Conservation (phyloP, 2,329 filamentous ascomycete species). For the Ophiostoma sp. region DNA sequence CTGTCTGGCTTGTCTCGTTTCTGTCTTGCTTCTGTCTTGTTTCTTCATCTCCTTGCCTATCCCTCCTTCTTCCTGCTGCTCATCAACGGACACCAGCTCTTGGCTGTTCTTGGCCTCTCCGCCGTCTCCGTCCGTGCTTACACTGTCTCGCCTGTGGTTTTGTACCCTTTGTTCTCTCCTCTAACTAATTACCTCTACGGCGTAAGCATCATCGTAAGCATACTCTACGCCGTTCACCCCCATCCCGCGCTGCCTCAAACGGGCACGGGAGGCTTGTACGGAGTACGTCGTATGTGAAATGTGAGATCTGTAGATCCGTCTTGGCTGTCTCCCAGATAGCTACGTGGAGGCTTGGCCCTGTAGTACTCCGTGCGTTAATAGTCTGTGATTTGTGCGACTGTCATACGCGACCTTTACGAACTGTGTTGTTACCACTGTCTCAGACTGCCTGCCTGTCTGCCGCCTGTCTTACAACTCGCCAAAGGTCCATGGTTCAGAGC, state of each 20-base stretch:
- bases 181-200: neutral
- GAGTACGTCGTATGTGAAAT: constrained; percentile 1
- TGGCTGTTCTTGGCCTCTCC: neutral
- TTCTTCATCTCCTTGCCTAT: neutral
- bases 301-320: constrained; percentile 6
- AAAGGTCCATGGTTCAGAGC: neutral
- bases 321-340: neutral
- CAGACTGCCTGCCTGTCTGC: neutral
- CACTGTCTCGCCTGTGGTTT: neutral
- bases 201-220: neutral
- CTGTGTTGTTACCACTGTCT: no score
- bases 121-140: neutral
- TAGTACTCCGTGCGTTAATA: no score
- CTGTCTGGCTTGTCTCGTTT: no score
- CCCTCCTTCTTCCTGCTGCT: neutral
- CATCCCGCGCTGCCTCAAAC: neutral
- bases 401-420: no score
- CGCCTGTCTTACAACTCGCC: neutral
- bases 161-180: neutral
- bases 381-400: no score
- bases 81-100: constrained; percentile 6
- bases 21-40: no score
- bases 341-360: no score
- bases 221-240: neutral
- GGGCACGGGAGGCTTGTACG: neutral